Base-by-base conservation (phyloP, 2,329 filamentous ascomycete genomes). In the Colletotrichum spinosum region DNA sequence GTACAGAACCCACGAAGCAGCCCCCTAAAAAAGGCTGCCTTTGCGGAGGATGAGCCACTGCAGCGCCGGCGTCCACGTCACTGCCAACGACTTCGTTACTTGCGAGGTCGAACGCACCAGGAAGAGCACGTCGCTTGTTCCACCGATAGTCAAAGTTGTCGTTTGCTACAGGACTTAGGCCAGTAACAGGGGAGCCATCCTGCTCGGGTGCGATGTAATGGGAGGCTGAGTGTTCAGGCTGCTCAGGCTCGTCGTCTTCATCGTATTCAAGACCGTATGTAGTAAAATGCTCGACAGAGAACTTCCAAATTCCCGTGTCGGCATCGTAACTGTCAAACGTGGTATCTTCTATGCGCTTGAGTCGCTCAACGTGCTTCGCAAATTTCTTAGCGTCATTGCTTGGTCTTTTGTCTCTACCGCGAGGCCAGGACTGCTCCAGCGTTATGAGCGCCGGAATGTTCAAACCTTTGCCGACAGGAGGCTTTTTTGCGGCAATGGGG, bases 281-380 rank as follows among this genome's bases (percentile, higher is more conserved):
- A 1, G 95, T 98, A 77, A 97, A 99, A 77, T 99, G 96, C 73
- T 95, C 90, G n/a, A 99, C 96, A 9, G 84, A 89, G 81, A 99
- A 99, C 12, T 88, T 87, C 97, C 97, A 99, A 51, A 92, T 86
- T 56, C 95, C 96, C 56, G 89, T 94, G 2, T 92, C 84, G 62
- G 84, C 83, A 69, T 97, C 87, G 77, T 97, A 99, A 72, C 85
- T 84, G 71, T 94, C 84, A 72, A 97, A 98, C 4, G 88, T 88
- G 0, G 96, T 98, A 75, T 93, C 90, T 8, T 83, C 81, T 42
- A 97, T 93, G 64, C 86, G 88, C 82, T 89, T 92, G 33, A 99
- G 87, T 58, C 92, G 90, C 67, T 91, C 88, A 60, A 97, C 80
- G 77, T 99, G 96, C 79, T 94, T 97, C 42, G 90, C 86, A 68